phyloP scores from a whole-genome alignment of 2,329 filamentous ascomycete species.

The Xylaria sp. region DNA sequence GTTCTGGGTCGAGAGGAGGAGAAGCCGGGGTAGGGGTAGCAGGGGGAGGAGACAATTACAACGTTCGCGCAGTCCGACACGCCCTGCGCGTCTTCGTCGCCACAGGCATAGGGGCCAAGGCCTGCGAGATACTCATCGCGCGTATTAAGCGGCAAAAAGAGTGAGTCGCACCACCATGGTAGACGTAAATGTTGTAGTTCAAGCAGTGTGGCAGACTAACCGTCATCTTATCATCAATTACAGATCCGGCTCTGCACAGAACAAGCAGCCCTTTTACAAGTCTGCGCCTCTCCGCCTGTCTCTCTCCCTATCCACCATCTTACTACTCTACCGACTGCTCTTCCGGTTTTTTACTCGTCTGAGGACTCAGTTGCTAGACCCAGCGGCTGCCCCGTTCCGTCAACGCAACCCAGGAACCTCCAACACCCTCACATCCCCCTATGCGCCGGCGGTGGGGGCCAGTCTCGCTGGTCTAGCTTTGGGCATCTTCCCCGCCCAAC shows the following conservation, averaged over 20 bases:
- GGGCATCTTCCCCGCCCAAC: conserved; percentile 74
- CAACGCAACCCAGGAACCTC: conserved; percentile 82
- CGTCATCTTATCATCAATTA: not conserved
- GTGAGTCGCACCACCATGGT: conserved; percentile 51
- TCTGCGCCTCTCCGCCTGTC: conserved; percentile 81
- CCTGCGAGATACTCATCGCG: conserved; percentile 65
- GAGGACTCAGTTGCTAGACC: conserved; percentile 79
- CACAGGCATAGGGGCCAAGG: conserved; percentile 71
- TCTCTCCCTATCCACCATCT: conserved; percentile 82
- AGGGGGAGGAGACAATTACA: conserved; percentile 68
- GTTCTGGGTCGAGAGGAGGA: conserved; percentile 44
- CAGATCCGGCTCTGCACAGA: conserved; percentile 44
- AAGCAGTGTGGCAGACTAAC: conserved; percentile 10
- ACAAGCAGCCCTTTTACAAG: conserved; percentile 67
- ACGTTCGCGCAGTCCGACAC: conserved; percentile 75
- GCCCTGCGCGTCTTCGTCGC: conserved; percentile 76
- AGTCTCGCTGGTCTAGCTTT: conserved; percentile 86
- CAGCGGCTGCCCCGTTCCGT: conserved; percentile 84
- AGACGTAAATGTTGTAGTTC: not conserved
- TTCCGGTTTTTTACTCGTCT: conserved; percentile 89
- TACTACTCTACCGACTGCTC: conserved; percentile 88
- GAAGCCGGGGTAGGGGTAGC: not conserved
- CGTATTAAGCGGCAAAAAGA: conserved; percentile 59
- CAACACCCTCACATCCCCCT: conserved; percentile 79
- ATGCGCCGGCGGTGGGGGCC: conserved; percentile 90